Conservation (phyloP, 1,284 basidiomycete species). For the Flammula alnicola region DNA sequence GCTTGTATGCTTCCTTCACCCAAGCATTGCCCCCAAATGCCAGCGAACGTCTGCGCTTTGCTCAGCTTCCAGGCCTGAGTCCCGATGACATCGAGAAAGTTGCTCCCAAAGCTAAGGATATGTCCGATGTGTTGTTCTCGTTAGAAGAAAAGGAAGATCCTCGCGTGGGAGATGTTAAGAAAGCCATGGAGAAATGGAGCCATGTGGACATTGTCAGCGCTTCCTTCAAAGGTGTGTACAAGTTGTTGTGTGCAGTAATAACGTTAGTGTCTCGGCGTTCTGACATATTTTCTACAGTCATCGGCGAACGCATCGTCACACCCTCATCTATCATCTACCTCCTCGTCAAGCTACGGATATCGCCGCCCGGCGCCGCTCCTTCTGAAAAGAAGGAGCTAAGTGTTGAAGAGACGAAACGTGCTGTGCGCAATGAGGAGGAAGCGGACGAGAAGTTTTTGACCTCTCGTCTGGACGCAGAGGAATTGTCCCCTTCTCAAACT, state of each 20-base stretch:
- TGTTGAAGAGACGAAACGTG: constrained; percentile 55
- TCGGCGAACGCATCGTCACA: constrained; percentile 88
- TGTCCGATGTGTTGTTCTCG: constrained; percentile 52
- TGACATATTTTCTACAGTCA: constrained; percentile 57
- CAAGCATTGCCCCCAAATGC: constrained; percentile 79
- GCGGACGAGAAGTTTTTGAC: constrained; percentile 73
- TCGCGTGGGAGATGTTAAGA: constrained; percentile 64
- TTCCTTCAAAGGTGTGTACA: constrained; percentile 79
- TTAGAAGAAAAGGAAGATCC: constrained; percentile 60
- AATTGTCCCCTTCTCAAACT: constrained; percentile 44
- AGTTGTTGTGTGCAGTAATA: constrained; percentile 1
- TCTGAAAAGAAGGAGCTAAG: constrained; percentile 39
- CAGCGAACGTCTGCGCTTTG: constrained; percentile 49
- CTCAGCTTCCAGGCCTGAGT: constrained; percentile 81
- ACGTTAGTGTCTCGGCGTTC: too few species aligned
- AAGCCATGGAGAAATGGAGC: constrained; percentile 78
- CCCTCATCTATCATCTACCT: constrained; percentile 92
- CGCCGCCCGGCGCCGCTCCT: constrained; percentile 46
- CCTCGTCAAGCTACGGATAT: constrained; percentile 79
- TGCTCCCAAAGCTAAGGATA: constrained; percentile 42
- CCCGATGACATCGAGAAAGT: constrained; percentile 49
- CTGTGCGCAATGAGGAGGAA: constrained; percentile 56
- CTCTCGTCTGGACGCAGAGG: constrained; percentile 67
- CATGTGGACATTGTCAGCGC: constrained; percentile 84
- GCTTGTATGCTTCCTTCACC: constrained; percentile 82